phyloP scores from a whole-genome alignment of 1,139 yeast species.

The Martiniozyma asiatica region DNA sequence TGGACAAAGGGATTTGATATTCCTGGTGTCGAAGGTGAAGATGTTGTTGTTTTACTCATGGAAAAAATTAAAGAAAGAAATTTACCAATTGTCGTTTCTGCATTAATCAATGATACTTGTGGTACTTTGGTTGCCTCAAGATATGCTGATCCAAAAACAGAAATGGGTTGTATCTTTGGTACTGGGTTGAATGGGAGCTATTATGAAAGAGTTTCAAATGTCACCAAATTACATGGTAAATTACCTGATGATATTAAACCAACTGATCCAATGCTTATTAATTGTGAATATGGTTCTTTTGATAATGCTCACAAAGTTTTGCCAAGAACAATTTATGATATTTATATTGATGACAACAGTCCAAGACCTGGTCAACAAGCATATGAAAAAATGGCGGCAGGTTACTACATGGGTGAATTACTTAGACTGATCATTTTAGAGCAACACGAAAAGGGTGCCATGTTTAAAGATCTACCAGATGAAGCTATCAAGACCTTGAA shows the following conservation, averaged over 20 bases:
- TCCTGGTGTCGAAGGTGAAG: conserved; percentile 87
- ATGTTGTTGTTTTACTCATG: conserved; percentile 87
- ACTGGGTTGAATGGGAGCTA: conserved; percentile 98
- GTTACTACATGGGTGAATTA: conserved; percentile 91
- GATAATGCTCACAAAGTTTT: conserved; percentile 79
- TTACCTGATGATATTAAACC: conserved; percentile 51
- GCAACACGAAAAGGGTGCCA: conserved; percentile 42
- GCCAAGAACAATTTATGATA: conserved; percentile 87
- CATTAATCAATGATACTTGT: conserved; percentile 92
- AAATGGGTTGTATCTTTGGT: conserved; percentile 96
- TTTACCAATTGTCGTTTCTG: conserved; percentile 81
- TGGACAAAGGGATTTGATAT: conserved; percentile 99
- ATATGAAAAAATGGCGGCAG: conserved; percentile 97
- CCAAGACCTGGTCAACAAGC: conserved; percentile 98
- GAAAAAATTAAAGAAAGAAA: conserved; percentile 52
- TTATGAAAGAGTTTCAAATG: conserved; percentile 64
- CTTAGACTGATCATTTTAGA: conserved; percentile 74
- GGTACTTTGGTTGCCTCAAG: conserved; percentile 96
- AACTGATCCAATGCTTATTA: conserved; percentile 81
- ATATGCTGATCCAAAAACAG: conserved; percentile 81
- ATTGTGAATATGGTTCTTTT: conserved; percentile 97
- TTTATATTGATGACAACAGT: conserved; percentile 67
- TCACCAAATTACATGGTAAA: conserved; percentile 76
- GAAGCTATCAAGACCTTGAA: conserved; percentile 38
- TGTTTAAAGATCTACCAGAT: conserved; percentile 33